Base-by-base conservation (phyloP, 192 early-diverging fungal species). In the Chytriomyces confervae region DNA sequence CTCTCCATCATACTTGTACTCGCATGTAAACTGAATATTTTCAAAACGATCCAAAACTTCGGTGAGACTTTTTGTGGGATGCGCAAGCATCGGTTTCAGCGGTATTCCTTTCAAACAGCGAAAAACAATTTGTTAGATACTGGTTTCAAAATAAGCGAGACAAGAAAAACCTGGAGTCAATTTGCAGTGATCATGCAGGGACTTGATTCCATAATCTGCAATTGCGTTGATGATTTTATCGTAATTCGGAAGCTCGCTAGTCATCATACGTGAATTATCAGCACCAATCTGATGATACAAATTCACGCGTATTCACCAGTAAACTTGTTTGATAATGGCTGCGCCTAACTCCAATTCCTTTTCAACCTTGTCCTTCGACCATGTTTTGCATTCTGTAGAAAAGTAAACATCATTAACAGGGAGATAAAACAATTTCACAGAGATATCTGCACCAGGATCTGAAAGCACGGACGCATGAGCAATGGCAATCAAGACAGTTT, bases 1-100 rank as follows among this genome's bases (percentile, higher is more conserved):
- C 81, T 97, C 95, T 24, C 96, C 98, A 80, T 99, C 98, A 76
- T 99, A 99, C 79, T 99, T 99, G 85, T 91, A 98, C 82, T 99
- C 98, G 81, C 98, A 99, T 5, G 95, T 97, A 77, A 99, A 99
- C 4, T 88, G 86, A 72, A 92, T 90, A 27, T 89, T 93, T 70
- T 98, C 96, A 71, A 99, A 98, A 16, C 97, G 88, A 66, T 98
- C 91, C 84, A 99, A 78, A 23, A 98, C 93, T 69, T 99, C 98
- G 0, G 92, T 91, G 5, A 98, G 85, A 46, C 89, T 89, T 82
- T 98, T 98, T 57, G 97, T 98, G 8, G 97, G 97, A 86, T 99
- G 97, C 8, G 98, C 98, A 77, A 99, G 90, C 98, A 99, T 99
- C 9, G 98, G 98, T 70, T 99, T 98, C 16, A 98, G 86, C 7